Conservation (phyloP, 2,329 filamentous ascomycete species). For the Cylindrodendrum hubeiense region DNA sequence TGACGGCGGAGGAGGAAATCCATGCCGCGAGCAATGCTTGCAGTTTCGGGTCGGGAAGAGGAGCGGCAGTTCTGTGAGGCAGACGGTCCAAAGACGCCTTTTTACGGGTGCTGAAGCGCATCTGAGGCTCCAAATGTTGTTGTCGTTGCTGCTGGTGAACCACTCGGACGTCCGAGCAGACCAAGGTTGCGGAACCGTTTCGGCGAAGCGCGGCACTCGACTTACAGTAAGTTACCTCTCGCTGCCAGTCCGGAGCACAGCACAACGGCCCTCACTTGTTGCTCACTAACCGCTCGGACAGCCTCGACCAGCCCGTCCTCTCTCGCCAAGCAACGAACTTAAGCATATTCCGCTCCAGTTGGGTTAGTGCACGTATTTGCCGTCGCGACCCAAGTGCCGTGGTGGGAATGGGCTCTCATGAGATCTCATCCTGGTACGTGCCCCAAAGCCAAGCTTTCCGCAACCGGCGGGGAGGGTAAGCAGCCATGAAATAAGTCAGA, state of each 20-base stretch:
- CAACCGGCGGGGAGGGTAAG: neutral
- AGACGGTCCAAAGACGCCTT: slow-evolving; percentile 18
- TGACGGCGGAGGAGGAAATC: slow-evolving; percentile 24
- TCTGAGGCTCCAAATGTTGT: slow-evolving; percentile 3
- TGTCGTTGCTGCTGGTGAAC: neutral
- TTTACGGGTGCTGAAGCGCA: slow-evolving; percentile 12
- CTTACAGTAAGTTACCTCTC: neutral
- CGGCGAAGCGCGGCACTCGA: neutral
- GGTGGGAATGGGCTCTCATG: neutral
- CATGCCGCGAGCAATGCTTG: slow-evolving; percentile 12
- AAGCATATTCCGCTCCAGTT: neutral
- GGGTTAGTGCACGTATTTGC: neutral
- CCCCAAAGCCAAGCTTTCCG: slow-evolving; percentile 5
- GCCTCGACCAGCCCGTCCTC: neutral
- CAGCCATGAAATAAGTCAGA: neutral
- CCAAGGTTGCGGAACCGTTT: slow-evolving; percentile 1
- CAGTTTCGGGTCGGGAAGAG: slow-evolving; percentile 18
- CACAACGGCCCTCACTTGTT: neutral
- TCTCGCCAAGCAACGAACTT: neutral
- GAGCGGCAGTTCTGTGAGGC: slow-evolving; percentile 17
- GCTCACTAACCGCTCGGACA: neutral
- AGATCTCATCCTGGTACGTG: slow-evolving; percentile 15
- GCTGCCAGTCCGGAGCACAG: neutral
- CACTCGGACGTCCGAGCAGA: neutral
- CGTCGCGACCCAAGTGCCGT: slow-evolving; percentile 11